Evolutionary conservation across 257 asterid species (phyloP).

Genomic region (Solanum bulbocastanum): DNA sequence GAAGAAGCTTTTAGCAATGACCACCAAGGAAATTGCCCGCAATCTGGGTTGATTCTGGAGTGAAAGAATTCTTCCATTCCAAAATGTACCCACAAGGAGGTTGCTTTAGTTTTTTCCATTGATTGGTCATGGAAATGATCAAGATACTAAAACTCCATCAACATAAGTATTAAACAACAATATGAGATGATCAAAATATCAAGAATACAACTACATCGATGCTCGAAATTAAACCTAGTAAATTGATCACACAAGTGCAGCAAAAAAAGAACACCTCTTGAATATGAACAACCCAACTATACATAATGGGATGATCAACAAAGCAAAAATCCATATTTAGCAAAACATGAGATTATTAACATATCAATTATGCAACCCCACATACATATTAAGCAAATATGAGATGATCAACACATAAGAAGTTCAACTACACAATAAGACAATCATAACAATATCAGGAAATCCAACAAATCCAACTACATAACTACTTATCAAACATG

Average conservation of each 20-base stretch:
- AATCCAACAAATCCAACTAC: not conserved
- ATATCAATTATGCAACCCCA: not conserved
- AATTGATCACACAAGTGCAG: not conserved
- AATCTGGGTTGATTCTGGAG: too few relatives aligned
- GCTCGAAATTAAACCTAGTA: not conserved
- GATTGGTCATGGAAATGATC: not conserved
- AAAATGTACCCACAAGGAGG: too few relatives aligned
- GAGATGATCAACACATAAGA: not conserved
- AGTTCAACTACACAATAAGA: not conserved
- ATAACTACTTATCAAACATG: not conserved
- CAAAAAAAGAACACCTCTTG: not conserved
- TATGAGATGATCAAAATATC: not conserved
- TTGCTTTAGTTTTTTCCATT: too few relatives aligned
- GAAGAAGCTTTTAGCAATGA: too few relatives aligned
- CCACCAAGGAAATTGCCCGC: too few relatives aligned
- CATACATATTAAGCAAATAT: not conserved
- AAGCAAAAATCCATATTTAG: not conserved
- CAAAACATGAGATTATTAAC: not conserved
- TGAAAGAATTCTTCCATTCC: too few relatives aligned
- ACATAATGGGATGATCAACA: not conserved
- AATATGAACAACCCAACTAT: not conserved
- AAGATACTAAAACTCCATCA: not conserved
- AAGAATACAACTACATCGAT: not conserved
- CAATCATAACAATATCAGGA: not conserved
- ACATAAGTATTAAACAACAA: not conserved